Base-by-base conservation (phyloP, 495 filamentous ascomycete species). In the Aspergillus campestris region DNA sequence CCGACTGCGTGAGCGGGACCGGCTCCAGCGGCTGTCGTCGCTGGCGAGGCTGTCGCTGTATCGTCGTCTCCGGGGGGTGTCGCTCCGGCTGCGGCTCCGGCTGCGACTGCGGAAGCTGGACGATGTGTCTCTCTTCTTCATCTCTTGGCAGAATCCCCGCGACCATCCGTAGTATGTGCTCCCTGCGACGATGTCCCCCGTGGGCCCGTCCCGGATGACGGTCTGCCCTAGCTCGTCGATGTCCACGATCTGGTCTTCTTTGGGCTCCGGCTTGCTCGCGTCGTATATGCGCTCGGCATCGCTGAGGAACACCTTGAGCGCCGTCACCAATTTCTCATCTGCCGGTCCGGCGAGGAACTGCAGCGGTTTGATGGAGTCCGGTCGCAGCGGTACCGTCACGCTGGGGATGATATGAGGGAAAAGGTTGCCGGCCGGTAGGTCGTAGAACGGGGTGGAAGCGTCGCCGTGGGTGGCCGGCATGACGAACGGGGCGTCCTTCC, bases 81-180 rank as follows among this genome's bases (percentile, higher is more conserved):
- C 53, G 38, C 62, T 64, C 41, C 59, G 46, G 48, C 67, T 72
- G 8, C 56, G 58, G 40, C 61, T 65, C 9, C 59, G 51, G 18
- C 52, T 61, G 18, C 55, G 50, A 40, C 62, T 58, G 13, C 48
- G 50, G 34, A 13, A 50, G 36, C 29, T 57, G 43, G 45, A 44
- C 27, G 50, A 57, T 8, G 58, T 66, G 39, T 71, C 70, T 45
- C 78, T 70, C 42, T 74, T 75, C 58, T 82, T 86, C 84, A 91
- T 94, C 49, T 82, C 81, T 51, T 86, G 73, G 64, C 87, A 94
- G 51, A 94, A 95, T 7, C 68, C 63, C 36, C 74, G 78, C 10
- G 84, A 89, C 89, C 89, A 95, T 32, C 87, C 89, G 57, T 92
- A 92, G 56, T 94, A 94, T 7, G 80, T 81, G 30, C 91, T 81